A percentile compares a stretch with the other conserved stretches of the same genome.
These are phyloP conservation scores for Gyrodon lividus DNA, from an alignment of 768 basidiomycete species.

Conservation along the genomic window DNA sequence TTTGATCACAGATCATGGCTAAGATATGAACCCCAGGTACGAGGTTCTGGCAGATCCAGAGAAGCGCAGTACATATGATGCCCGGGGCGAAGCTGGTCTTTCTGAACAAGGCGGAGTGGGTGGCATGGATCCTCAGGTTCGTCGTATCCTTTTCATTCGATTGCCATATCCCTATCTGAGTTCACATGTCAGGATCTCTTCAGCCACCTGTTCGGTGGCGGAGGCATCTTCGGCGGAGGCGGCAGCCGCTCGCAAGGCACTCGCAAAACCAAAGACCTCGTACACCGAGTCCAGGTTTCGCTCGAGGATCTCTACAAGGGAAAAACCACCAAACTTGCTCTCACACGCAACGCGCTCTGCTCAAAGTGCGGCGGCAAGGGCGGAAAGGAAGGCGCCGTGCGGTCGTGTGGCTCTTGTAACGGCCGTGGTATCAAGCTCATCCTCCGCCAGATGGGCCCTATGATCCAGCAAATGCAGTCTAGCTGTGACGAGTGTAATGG, in stretches of 20 bases:
- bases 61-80: slow-evolving; percentile 80
- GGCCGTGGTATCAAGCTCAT: slow-evolving; percentile 92
- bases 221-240: slow-evolving; percentile 69
- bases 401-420: slow-evolving; percentile 69
- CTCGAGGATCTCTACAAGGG: slow-evolving; percentile 99
- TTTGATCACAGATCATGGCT: neutral
- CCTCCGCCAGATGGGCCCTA: slow-evolving; percentile 96
- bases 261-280: slow-evolving; percentile 96
- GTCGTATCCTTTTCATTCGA: slow-evolving; percentile 18
- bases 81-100: slow-evolving; percentile 89
- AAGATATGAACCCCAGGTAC: slow-evolving; percentile 53
- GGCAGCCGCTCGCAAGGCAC: slow-evolving; percentile 69
- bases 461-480: slow-evolving; percentile 99
- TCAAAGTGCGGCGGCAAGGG: slow-evolving; percentile 93
- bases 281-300: slow-evolving; percentile 94
- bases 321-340: slow-evolving; percentile 95
- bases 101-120: slow-evolving; percentile 86
- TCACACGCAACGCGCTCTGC: slow-evolving; percentile 95
- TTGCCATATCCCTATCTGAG: neutral
- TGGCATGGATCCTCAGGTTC: slow-evolving; percentile 93
- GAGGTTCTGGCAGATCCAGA: slow-evolving; percentile 90
- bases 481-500: slow-evolving; percentile 92
- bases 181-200: slow-evolving; percentile 75
- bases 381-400: slow-evolving; percentile 95
- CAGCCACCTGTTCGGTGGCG: slow-evolving; percentile 92